phyloP scores from a whole-genome alignment of 2,329 filamentous ascomycete species.

The Xylariaceae sp. region DNA sequence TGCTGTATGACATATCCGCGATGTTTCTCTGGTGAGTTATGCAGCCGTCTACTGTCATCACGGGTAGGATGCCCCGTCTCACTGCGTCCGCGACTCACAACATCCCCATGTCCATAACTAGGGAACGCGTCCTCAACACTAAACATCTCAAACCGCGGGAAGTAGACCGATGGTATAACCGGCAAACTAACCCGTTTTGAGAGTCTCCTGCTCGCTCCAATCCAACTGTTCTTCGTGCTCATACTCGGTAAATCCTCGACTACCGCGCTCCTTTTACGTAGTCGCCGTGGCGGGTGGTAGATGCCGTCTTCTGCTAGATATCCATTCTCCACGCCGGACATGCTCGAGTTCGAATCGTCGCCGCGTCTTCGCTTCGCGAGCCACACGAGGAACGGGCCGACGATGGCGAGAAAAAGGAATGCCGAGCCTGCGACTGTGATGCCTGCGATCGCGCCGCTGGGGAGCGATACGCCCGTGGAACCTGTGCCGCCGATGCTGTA shows the following conservation, averaged over 20 bases:
- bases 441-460: conserved; percentile 36
- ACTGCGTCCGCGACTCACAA: neutral
- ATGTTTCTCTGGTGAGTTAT: conserved; percentile 25
- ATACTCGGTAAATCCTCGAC: conserved; percentile 10
- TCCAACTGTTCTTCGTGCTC: conserved; percentile 4
- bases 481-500: neutral
- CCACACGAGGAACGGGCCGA: conserved; percentile 42
- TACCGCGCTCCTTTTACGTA: conserved; percentile 26
- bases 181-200: conserved; percentile 22
- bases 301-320: conserved; percentile 3
- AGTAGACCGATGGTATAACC: conserved; percentile 24
- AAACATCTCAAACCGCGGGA: conserved; percentile 21
- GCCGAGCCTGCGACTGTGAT: conserved; percentile 46
- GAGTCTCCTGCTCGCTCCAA: neutral
- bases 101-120: neutral
- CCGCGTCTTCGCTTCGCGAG: conserved; percentile 31
- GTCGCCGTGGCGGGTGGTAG: conserved; percentile 12
- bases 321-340: conserved; percentile 11
- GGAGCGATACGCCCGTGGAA: conserved; percentile 17
- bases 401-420: conserved; percentile 39
- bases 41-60: neutral
- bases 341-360: conserved; percentile 14
- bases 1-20: conserved; percentile 26
- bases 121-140: conserved; percentile 2
- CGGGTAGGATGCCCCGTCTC: neutral